Percentiles rank a stretch among this genome's conserved stretches.
phyloP scores from a whole-genome alignment of 345 rosid genomes.

The Angophora floribunda region DNA sequence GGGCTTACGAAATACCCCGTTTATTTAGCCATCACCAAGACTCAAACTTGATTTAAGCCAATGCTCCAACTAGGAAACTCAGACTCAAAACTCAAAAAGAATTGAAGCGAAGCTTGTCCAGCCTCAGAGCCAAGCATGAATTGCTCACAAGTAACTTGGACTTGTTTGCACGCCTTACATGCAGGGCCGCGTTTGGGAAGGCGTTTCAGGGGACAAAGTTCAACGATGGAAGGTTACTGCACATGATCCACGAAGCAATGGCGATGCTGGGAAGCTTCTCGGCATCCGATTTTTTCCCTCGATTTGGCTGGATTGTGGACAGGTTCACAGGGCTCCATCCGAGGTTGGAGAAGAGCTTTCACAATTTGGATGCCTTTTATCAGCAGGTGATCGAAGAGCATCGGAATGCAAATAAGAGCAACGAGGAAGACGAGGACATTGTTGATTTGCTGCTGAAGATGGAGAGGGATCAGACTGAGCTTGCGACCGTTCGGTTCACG shows the following conservation, averaged over 20 bases:
- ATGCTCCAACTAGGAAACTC: background rate
- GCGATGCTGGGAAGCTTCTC: conserved; percentile 4
- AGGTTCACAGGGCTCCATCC: background rate
- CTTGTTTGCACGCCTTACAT: background rate
- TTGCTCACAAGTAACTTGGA: background rate
- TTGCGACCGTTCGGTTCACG: background rate
- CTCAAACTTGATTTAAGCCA: background rate
- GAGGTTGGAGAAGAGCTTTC: conserved; percentile 2
- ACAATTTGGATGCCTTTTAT: background rate
- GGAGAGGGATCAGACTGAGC: background rate
- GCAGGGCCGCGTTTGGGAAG: conserved; percentile 16
- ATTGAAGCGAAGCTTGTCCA: background rate
- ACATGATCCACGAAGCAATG: background rate
- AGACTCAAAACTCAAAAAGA: background rate
- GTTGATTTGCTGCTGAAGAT: conserved; percentile 9
- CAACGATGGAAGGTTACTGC: background rate
- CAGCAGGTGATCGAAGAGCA: conserved; percentile 3
- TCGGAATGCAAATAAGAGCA: background rate
- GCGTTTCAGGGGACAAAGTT: conserved; percentile 6
- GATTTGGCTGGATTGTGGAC: conserved; percentile 12
- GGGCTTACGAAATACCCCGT: background rate
- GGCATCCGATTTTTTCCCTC: conserved; percentile 9
- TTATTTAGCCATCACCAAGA: background rate
- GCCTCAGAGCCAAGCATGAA: background rate
- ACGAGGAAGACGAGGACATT: conserved; percentile 1